Evolutionary conservation across 2,329 filamentous ascomycete genomes (phyloP).

Genomic region (Plenodomus lindquistii): DNA sequence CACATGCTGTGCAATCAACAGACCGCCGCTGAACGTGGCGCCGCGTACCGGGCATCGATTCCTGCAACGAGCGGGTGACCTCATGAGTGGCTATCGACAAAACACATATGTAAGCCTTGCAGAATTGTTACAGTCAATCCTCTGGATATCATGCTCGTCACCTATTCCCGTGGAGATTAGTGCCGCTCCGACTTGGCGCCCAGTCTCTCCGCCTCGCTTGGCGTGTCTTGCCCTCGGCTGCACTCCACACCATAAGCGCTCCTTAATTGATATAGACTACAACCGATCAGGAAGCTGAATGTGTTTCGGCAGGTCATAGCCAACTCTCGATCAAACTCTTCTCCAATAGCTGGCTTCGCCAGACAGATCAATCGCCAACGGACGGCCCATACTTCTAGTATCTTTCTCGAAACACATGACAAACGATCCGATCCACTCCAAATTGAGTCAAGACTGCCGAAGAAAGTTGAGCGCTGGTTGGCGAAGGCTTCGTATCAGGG

Average conservation of each 20-base stretch:
- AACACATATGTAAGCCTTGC: neutral
- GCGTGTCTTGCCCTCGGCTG: conserved; percentile 8
- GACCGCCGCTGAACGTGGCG: neutral
- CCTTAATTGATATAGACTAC: conserved; percentile 11
- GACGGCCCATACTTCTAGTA: neutral
- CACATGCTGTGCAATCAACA: conserved; percentile 2
- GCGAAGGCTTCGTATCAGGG: neutral
- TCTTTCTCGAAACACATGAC: neutral
- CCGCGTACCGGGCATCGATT: neutral
- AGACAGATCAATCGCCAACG: neutral
- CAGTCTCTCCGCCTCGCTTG: conserved; percentile 13
- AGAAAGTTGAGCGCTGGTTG: conserved; percentile 4
- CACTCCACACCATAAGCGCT: conserved; percentile 11
- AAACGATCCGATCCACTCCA: neutral
- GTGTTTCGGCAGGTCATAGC: conserved; percentile 1
- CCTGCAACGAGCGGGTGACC: neutral
- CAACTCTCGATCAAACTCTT: neutral
- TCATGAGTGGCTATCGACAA: neutral
- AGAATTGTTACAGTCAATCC: neutral
- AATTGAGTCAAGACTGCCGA: conserved; percentile 1
- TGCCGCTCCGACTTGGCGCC: conserved; percentile 17
- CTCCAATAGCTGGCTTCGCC: neutral
- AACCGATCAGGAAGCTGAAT: conserved; percentile 22
- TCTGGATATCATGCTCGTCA: neutral
- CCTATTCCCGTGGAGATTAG: conserved; percentile 2